Evolutionary conservation across 495 filamentous ascomycete species (phyloP), one percentile per base, ranked within the genome.

Genomic region (Aspergillus affinis): DNA sequence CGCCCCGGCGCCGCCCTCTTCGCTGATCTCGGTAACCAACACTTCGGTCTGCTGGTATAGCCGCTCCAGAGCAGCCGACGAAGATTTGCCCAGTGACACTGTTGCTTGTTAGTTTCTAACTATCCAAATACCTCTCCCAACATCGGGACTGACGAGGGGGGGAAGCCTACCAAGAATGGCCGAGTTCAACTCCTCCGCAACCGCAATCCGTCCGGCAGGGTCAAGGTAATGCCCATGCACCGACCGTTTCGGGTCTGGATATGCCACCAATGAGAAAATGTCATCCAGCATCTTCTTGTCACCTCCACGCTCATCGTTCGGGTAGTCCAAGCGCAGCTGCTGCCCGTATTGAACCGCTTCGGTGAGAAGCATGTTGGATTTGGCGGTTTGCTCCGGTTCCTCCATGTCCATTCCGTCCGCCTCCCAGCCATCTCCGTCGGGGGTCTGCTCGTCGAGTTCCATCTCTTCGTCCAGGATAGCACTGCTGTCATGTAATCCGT

Each of bases 101-200:
- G 66, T 60, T 21, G 17, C 20, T 30, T 36, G 48, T 41, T 18
- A 41, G 54, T 20, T 18, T 48, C 19, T 44, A 56, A 12, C 44
- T 23, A 12, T 26, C 17, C 19, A 6, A 57, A 51, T 32, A 12
- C 6, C 30, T 32, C 1, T 12, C 30, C 10, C 30, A 32, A 32
- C 3, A 1, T 12, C 30, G 6, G 7, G 6, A 61, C 21, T 15
- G 46, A 32, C 57, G 27, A 57, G 60, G 49, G 48, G 53, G 19
- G 55, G 21, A 57, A 19, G 55, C 83, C 66, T 82, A 97, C 93
- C 88, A 54, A 98, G 73, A 62, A 98, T 97, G 44, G 91, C 94
- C 60, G 90, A 90, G 71, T 98, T 98, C 61, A 99, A 75, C 75
- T 96, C 93, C 76, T 99, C 94, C 19, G 92, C 92, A 51, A 98